Evolutionary conservation across 1,284 basidiomycete genomes (phyloP), one percentile per base, ranked within the genome.

Genomic region (Amylostereum areolatum): DNA sequence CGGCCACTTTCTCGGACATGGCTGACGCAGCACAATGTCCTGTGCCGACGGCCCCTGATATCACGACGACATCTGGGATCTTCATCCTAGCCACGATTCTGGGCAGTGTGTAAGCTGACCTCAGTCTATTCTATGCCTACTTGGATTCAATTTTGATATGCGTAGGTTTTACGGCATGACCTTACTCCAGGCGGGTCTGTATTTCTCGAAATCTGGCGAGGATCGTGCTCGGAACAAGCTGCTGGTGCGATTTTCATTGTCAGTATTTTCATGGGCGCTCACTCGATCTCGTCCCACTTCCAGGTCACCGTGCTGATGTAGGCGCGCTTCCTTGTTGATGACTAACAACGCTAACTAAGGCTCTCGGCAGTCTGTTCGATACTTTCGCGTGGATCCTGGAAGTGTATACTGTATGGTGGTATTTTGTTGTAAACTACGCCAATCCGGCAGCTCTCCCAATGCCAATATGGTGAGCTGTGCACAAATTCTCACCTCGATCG

Each of bases 401-500:
- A 29, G 6, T 40, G 36, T 47, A 40, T 29, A 47, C 46, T 6
- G 35, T 33, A 18, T 47, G 46, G 46, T 40, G 25, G 18, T 47
- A 47, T 36, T 47, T 47, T 28, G 46, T 47, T 18, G 36, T 30
- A n/a, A 47, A 47, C 46, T 47, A 39, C 4, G 46, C n/a, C 24
- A 40, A 39, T 18, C 34, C 46, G 11, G 34, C 46, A 8, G 33
- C 44, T 12, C 25, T 46, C 25, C 32, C 44, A 5, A 28, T 24
- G 12, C 44, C 32, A 10, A 24, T 25, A 32, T 46, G 44, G 44
- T 46, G 28, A 24, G 44, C 36, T 18, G 18, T 18, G 18, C 18
- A 18, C 18, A 18, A 18, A 18, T 8, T 5, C 3, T 42, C n/a
- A 7, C 41, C 12, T 11, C 18, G 8, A 42, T 42, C 11, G 10